Percentiles rank a stretch among this genome's conserved stretches.
These are phyloP conservation scores for Verbena officinalis DNA, from an alignment of 257 asterid species.

Conservation along the genomic window DNA sequence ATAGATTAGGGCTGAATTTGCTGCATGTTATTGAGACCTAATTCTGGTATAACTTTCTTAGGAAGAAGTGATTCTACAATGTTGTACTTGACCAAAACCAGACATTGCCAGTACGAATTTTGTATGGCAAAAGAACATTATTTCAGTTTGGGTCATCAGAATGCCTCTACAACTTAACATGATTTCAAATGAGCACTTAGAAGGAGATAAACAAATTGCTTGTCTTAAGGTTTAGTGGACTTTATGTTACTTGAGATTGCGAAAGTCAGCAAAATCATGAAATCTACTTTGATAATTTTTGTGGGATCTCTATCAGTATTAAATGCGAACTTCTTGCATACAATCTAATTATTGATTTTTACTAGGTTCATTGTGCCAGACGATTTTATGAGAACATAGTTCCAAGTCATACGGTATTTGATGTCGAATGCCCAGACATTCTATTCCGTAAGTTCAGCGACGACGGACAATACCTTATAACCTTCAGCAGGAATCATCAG, in stretches of 20 bases:
- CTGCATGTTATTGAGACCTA: not conserved
- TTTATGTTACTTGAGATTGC: not conserved
- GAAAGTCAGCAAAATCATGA: no score
- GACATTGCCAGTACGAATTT: slow-evolving; percentile 5
- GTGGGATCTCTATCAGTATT: slow-evolving; percentile 18
- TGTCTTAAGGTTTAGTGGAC: not conserved
- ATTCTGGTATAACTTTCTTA: not conserved
- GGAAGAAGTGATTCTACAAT: not conserved
- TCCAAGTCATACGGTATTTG: slow-evolving; percentile 81
- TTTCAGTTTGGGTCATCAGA: not conserved
- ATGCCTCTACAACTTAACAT: not conserved
- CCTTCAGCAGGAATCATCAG: slow-evolving; percentile 92
- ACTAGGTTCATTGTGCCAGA: slow-evolving; percentile 67
- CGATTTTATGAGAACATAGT: slow-evolving; percentile 92
- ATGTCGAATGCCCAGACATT: slow-evolving; percentile 89
- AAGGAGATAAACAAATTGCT: not conserved
- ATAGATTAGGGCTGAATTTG: not conserved
- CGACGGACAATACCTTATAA: slow-evolving; percentile 87
- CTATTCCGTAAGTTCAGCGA: slow-evolving; percentile 96
- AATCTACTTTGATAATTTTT: slow-evolving; percentile 17
- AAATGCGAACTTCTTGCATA: slow-evolving; percentile 16
- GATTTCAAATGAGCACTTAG: not conserved
- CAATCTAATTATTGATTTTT: slow-evolving; percentile 29
- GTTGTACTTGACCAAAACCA: no score
- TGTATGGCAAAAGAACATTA: not conserved